A percentile compares a stretch with the other conserved stretches of the same genome.
Conservation (phyloP, 805 yeast genomes). For the Sugiyamaella floridensis region DNA sequence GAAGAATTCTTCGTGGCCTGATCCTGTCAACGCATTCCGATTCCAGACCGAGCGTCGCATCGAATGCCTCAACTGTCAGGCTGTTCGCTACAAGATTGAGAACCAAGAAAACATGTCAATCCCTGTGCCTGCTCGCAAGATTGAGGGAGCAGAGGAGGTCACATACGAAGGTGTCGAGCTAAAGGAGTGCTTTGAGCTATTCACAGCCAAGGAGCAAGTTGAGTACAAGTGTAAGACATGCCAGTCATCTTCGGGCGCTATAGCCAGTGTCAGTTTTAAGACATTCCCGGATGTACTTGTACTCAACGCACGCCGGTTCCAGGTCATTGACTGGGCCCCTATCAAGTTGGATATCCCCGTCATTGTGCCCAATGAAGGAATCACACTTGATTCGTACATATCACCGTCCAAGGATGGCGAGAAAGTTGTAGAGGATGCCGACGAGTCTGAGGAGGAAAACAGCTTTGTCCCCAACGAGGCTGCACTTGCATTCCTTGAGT, state of each 20-base stretch:
- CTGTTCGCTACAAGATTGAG: slow-evolving; percentile 52
- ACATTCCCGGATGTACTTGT: slow-evolving; percentile 67
- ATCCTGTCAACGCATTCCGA: slow-evolving; percentile 53
- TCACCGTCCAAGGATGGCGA: slow-evolving; percentile 40
- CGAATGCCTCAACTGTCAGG: slow-evolving; percentile 49
- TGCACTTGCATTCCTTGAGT: slow-evolving; percentile 46
- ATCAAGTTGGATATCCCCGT: slow-evolving; percentile 73
- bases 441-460: slow-evolving; percentile 17
- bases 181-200: slow-evolving; percentile 40
- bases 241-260: slow-evolving; percentile 27
- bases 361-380: slow-evolving; percentile 36
- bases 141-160: slow-evolving; percentile 35
- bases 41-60: slow-evolving; percentile 61
- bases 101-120: slow-evolving; percentile 59
- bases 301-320: slow-evolving; percentile 71
- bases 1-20: slow-evolving; percentile 17
- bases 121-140: slow-evolving; percentile 38
- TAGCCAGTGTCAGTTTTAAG: slow-evolving; percentile 44
- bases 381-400: slow-evolving; percentile 40
- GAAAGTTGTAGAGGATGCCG: slow-evolving; percentile 35
- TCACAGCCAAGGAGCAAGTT: slow-evolving; percentile 45
- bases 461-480: slow-evolving; percentile 50
- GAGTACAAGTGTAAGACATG: slow-evolving; percentile 63
- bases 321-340: slow-evolving; percentile 86
- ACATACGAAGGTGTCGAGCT: slow-evolving; percentile 47